phyloP scores from a whole-genome alignment of 768 basidiomycete genomes.

The Clavaria fumosa region DNA sequence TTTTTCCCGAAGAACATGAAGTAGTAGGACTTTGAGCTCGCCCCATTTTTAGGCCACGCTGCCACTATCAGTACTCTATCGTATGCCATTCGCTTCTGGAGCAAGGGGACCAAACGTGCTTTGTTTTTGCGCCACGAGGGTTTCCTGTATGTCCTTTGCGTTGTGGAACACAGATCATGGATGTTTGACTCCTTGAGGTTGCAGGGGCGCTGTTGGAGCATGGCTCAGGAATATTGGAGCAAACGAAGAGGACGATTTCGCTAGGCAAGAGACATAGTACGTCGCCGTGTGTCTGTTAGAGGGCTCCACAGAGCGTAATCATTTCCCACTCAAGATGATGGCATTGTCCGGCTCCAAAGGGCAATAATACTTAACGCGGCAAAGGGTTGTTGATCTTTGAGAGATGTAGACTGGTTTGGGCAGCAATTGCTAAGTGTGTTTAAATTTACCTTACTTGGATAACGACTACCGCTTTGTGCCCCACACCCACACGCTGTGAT shows the following conservation, averaged over 20 bases:
- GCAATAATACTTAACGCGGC: too few species aligned
- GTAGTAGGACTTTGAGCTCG: constrained; percentile 6
- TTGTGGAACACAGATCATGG: constrained; percentile 4
- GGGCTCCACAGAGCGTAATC: too few species aligned
- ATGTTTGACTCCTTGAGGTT: constrained; percentile 6
- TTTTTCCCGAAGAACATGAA: not conserved
- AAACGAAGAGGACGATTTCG: not conserved
- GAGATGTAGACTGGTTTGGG: too few species aligned
- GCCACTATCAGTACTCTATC: constrained; percentile 95
- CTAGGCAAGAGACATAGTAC: too few species aligned
- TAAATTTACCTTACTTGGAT: too few species aligned
- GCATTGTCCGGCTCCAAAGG: too few species aligned
- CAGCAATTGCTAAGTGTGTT: too few species aligned
- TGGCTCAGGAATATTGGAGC: constrained; percentile 91
- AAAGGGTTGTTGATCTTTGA: too few species aligned
- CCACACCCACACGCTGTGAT: too few species aligned
- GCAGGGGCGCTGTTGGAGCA: constrained; percentile 84
- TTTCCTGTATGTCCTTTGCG: constrained; percentile 57
- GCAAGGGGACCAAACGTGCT: constrained; percentile 91
- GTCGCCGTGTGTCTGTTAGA: too few species aligned
- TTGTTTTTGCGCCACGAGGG: constrained; percentile 96
- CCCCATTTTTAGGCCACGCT: constrained; percentile 57
- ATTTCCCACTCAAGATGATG: too few species aligned
- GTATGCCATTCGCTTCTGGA: constrained; percentile 99
- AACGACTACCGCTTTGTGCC: too few species aligned